These are phyloP conservation scores for Digitaria exilis DNA, from an alignment of 202 grass and related monocot genomes.

Conservation along the genomic window DNA sequence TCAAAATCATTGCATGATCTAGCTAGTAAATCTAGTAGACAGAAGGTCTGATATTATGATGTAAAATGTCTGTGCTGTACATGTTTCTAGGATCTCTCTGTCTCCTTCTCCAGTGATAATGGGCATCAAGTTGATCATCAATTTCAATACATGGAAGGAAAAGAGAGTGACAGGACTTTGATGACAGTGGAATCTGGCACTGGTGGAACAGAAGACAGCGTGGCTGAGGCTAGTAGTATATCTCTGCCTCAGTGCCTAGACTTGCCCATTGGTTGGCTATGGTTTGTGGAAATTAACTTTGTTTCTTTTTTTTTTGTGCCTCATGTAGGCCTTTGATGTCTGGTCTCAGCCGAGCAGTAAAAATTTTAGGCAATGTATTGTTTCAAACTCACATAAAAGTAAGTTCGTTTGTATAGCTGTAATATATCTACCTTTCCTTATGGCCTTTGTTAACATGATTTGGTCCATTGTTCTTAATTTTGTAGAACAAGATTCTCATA, in stretches of 20 bases:
- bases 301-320: conserved; percentile 35
- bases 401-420: conserved; percentile 40
- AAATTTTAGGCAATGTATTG: conserved; percentile 84
- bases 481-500: conserved; percentile 72
- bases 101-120: conserved; percentile 52
- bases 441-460: conserved; percentile 28
- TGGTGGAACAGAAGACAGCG: conserved; percentile 40
- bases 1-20: neutral
- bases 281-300: conserved; percentile 27
- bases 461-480: conserved; percentile 38
- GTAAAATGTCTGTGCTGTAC: conserved; percentile 29
- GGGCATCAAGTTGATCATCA: conserved; percentile 42
- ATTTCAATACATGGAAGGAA: conserved; percentile 39
- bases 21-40: neutral
- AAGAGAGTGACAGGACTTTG: conserved; percentile 76
- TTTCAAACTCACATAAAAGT: conserved; percentile 85
- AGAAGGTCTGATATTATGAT: conserved; percentile 20
- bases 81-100: conserved; percentile 66
- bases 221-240: conserved; percentile 70
- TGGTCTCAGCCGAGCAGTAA: conserved; percentile 72
- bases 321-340: conserved; percentile 63
- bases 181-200: conserved; percentile 62
- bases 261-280: conserved; percentile 8
- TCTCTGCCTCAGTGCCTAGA: conserved; percentile 15
- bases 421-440: conserved; percentile 14